Conservation (phyloP, 148 eudicot genomes). For the Rhododendron mucronatum region DNA sequence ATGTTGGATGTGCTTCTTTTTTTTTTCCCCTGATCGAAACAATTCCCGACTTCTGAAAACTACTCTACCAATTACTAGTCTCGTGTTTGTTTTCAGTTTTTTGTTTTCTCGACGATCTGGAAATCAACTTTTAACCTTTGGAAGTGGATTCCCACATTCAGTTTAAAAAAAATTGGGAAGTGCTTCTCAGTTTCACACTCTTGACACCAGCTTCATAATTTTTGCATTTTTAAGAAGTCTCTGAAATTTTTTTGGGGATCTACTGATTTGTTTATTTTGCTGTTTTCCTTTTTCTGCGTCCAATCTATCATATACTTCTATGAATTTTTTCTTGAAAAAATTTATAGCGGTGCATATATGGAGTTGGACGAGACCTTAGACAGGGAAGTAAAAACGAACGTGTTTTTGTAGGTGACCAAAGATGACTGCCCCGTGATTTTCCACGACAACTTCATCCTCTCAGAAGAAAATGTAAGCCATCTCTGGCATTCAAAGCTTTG, state of each 20-base stretch:
- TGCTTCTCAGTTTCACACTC: neutral
- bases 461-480: conserved; percentile 62
- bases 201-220: neutral
- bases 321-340: neutral
- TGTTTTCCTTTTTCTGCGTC: neutral
- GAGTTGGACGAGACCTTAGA: conserved; percentile 10
- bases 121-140: too few relatives aligned
- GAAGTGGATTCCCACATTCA: neutral
- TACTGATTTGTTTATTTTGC: neutral
- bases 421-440: conserved; percentile 83
- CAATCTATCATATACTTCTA: neutral
- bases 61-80: too few relatives aligned
- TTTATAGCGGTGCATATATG: conserved; percentile 5
- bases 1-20: too few relatives aligned
- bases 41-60: too few relatives aligned
- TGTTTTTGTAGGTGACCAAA: conserved; percentile 69
- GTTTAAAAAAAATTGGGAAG: neutral
- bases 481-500: too few relatives aligned
- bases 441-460: conserved; percentile 70
- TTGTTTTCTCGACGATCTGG: too few relatives aligned
- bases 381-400: conserved; percentile 14
- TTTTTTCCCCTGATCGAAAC: too few relatives aligned
- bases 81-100: too few relatives aligned
- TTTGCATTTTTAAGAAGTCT: neutral
- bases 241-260: neutral